Conservation (phyloP, 2,329 filamentous ascomycete species). For the Paraphoma chrysanthemicola region DNA sequence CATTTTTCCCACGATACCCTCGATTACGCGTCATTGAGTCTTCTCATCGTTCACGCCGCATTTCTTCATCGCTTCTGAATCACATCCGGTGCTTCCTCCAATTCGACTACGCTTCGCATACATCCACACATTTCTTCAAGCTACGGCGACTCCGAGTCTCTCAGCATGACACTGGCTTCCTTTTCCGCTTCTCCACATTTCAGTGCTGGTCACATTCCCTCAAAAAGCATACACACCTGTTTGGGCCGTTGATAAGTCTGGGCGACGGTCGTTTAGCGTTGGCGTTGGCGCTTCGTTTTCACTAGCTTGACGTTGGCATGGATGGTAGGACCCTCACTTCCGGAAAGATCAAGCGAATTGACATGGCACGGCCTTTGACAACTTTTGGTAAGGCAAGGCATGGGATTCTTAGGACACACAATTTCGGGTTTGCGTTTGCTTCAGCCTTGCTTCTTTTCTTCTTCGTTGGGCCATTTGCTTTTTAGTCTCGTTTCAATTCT, state of each 20-base stretch:
- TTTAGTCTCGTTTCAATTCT: background rate
- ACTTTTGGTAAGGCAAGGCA: constrained; percentile 1
- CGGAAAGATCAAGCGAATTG: constrained; percentile 7
- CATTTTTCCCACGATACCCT: constrained; percentile 26
- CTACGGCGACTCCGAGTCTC: constrained; percentile 3
- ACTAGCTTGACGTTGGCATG: constrained; percentile 3
- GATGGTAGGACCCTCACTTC: constrained; percentile 1
- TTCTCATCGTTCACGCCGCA: background rate
- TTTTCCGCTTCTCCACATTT: background rate
- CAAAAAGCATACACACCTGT: constrained; percentile 12
- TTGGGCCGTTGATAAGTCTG: constrained; percentile 5
- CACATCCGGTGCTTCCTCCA: background rate
- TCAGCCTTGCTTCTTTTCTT: background rate
- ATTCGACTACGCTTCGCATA: background rate
- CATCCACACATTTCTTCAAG: background rate
- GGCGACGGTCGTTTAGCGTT: constrained; percentile 22
- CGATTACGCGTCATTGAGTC: constrained; percentile 13
- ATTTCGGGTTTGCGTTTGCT: background rate
- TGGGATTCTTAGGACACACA: constrained; percentile 4
- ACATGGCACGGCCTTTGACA: background rate
- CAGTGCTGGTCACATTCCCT: constrained; percentile 22
- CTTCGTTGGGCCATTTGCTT: background rate
- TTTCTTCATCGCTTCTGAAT: background rate
- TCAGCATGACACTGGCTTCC: background rate
- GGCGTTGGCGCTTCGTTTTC: constrained; percentile 12